Evolutionary conservation across 345 rosid genomes (phyloP).

Genomic region (Corchorus olitorius): DNA sequence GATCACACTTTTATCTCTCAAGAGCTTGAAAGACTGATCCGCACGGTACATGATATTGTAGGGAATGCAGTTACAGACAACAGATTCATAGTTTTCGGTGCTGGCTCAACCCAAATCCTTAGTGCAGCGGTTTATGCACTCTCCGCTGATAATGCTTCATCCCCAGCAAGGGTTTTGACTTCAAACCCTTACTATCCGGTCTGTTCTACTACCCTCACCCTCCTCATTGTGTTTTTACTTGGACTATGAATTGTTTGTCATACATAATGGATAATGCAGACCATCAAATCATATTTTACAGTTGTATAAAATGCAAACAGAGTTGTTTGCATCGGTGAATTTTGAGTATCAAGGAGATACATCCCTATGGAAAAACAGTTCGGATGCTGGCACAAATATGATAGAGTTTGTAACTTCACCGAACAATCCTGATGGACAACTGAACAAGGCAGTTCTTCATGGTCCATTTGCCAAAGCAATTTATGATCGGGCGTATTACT

Average conservation of each 20-base stretch:
- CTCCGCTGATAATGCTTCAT: constrained; percentile 38
- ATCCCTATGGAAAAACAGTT: constrained; percentile 28
- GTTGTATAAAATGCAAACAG: constrained; percentile 51
- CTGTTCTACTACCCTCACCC: constrained; percentile 3
- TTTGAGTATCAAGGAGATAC: constrained; percentile 54
- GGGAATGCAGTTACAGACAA: constrained; percentile 59
- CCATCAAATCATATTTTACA: constrained; percentile 7
- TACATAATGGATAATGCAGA: background rate
- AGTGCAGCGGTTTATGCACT: constrained; percentile 64
- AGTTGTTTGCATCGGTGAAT: constrained; percentile 38
- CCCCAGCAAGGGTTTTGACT: constrained; percentile 48
- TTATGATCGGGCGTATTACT: constrained; percentile 63
- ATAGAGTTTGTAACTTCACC: constrained; percentile 76
- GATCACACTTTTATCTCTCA: constrained; percentile 25
- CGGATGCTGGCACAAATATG: constrained; percentile 24
- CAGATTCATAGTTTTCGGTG: constrained; percentile 53
- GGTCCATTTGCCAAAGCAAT: constrained; percentile 52
- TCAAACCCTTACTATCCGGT: constrained; percentile 57
- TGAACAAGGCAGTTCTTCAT: constrained; percentile 49
- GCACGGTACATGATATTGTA: constrained; percentile 44
- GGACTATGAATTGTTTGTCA: background rate
- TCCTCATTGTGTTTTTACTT: background rate
- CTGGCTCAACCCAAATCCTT: constrained; percentile 63
- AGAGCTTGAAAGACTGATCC: constrained; percentile 49
- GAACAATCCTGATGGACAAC: constrained; percentile 69